Base-by-base conservation (phyloP, 1,284 basidiomycete genomes). In the Microbotryomycetes sp. region DNA sequence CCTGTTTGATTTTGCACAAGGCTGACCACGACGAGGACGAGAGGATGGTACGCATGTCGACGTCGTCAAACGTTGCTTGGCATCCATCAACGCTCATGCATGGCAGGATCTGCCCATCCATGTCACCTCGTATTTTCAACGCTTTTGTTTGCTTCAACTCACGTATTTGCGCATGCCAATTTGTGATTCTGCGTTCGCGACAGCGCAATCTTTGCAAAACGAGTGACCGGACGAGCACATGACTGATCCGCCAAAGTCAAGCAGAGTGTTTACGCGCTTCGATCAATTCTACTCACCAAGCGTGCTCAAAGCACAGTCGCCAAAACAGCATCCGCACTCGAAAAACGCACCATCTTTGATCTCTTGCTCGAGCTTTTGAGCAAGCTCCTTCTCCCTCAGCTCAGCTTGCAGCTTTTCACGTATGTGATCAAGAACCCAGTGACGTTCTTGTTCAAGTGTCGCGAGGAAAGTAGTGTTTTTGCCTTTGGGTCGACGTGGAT, bases 311-410 rank as follows among this genome's bases (percentile, higher is more conserved):
- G 54, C 64, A 1, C 23, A 48, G 9, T 72, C 70, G 47, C 57
- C 51, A 47, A 68, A 73, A 60, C 72, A 73, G 54, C 72, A 72
- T 0, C 70, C 69, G 54, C 72, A 73, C 24, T 73, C 72, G 59
- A 71, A 66, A 49, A 64, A 62, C 4, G 61, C 64, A 9, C 62
- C 65, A 1, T 56, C 51, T 6, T 57, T 61, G 49, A 68, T 63
- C 48, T 65, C 61, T 3, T 59, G 58, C 47, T 66, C 62, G 7
- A 54, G 49, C 23, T 45, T 28, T 27, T 55, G 58, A 7, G 31
- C 62, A 3, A 24, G 13, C 23, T 18, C 15, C 53, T 11, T 18
- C 15, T 31, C 23, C 15, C 41, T 3, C 29, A 5, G 5, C 5
- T 26, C 28, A 11, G 45, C 13, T 5, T n/a, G 4, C 7, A 4